Evolutionary conservation across 2,329 filamentous ascomycete genomes (phyloP), one percentile per base, ranked within the genome.

Genomic region (Pseudopithomyces chartarum): DNA sequence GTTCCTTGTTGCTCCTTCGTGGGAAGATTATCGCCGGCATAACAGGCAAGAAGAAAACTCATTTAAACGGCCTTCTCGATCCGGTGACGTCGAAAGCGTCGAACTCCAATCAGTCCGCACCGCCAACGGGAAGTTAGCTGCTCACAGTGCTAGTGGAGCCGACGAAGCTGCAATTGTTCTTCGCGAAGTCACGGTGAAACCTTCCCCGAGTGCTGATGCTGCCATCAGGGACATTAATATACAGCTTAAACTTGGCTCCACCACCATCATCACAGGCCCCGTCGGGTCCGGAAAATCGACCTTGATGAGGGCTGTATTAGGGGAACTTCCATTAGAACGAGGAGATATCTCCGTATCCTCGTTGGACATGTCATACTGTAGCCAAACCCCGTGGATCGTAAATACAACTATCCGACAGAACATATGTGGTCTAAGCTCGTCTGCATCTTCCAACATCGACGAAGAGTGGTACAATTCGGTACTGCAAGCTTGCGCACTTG

Each of bases 261-360:
- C 38, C 22, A 52, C 49, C 22, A 52, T 52, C 22, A 45, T 53
- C 32, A 53, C 40, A 36, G 60, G 60, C 10, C 60, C 60, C 7
- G 53, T 56, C 19, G 57, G 56, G n/a, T 55, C 45, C 19, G 60
- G 58, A 20, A 63, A 63, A 49, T 39, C 80, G 15, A 80, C 79
- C 3, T 58, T 83, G 10, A 39, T 59, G 5, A 62, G 55, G 39
- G 48, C 56, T 6, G 20, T 68, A 36, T 38, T 64, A 10, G 55
- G 61, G 12, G 19, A 52, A 11, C 50, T 53, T 53, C 26, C 26
- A 20, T 52, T 52, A 52, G 22, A 52, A 43, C 36, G 38, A 32
- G 38, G 49, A 43, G 22, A 43, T 6, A 52, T 52, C 36, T 45
- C 50, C 45, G 44, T 62, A 15, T 50, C 51, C 4, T 43, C 52